A percentile compares a stretch with the other conserved stretches of the same genome.
Evolutionary conservation across 495 filamentous ascomycete genomes (phyloP).

Genomic region (Podospora appendiculata): DNA sequence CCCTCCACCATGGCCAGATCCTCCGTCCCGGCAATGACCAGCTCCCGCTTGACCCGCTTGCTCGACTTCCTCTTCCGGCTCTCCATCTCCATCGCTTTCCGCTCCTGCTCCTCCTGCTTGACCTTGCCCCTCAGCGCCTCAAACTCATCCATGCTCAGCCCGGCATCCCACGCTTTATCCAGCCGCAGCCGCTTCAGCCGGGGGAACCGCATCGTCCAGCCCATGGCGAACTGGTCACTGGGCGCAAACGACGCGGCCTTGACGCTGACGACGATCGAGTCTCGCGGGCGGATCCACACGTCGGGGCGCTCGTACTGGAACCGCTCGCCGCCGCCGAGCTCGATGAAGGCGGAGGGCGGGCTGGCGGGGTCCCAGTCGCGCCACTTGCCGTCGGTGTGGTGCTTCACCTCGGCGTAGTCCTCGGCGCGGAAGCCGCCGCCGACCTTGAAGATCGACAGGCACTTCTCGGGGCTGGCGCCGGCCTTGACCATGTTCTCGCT

Average conservation of each 20-base stretch:
- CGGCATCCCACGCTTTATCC: conserved; percentile 78
- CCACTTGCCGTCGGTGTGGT: conserved; percentile 89
- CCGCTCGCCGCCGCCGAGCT: conserved; percentile 67
- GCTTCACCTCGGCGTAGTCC: conserved; percentile 75
- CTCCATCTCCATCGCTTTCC: conserved; percentile 78
- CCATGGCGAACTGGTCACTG: conserved; percentile 70
- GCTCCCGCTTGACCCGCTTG: conserved; percentile 58
- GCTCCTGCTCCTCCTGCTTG: conserved; percentile 60
- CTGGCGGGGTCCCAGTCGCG: conserved; percentile 70
- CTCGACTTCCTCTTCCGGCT: conserved; percentile 53
- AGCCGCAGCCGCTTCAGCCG: conserved; percentile 75
- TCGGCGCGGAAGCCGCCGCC: conserved; percentile 83
- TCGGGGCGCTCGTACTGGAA: conserved; percentile 75
- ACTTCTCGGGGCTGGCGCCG: conserved; percentile 58
- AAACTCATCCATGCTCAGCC: conserved; percentile 73
- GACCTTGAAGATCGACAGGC: conserved; percentile 90
- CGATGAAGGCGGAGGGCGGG: conserved; percentile 73
- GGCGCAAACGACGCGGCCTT: conserved; percentile 78
- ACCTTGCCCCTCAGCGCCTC: conserved; percentile 60
- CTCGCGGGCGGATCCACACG: conserved; percentile 85
- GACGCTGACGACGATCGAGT: conserved; percentile 79
- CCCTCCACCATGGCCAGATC: conserved; percentile 15
- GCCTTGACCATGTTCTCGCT: conserved; percentile 56
- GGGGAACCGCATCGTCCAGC: conserved; percentile 81
- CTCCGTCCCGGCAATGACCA: conserved; percentile 64